These are phyloP conservation scores for Coniochaeta hoffmannii DNA, from an alignment of 2,329 filamentous ascomycete species.

Conservation along the genomic window DNA sequence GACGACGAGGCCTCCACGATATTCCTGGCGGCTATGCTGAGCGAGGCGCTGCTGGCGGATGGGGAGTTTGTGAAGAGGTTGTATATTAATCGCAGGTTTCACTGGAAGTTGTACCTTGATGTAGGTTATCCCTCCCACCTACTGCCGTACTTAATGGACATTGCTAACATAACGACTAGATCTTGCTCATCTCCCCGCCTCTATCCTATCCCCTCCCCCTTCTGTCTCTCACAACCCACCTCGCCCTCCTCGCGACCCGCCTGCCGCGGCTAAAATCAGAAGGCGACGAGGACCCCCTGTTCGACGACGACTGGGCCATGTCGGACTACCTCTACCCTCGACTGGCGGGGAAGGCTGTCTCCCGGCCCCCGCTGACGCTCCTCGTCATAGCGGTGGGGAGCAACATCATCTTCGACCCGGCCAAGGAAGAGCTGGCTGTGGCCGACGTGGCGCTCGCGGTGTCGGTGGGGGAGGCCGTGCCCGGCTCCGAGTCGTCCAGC, in stretches of 20 bases:
- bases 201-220: slow-evolving; percentile 89
- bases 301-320: slow-evolving; percentile 95
- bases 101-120: slow-evolving; percentile 95
- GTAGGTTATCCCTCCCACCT: slow-evolving; percentile 42
- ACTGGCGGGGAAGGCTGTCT: slow-evolving; percentile 20
- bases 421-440: slow-evolving; percentile 84
- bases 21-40: slow-evolving; percentile 81
- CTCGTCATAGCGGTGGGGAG: slow-evolving; percentile 80
- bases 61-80: slow-evolving; percentile 63
- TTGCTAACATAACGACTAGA: slow-evolving; percentile 40
- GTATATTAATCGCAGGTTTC: slow-evolving; percentile 84
- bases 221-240: slow-evolving; percentile 85
- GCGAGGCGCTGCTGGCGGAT: slow-evolving; percentile 73
- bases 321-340: slow-evolving; percentile 69
- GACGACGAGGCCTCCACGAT: slow-evolving; percentile 88
- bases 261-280: slow-evolving; percentile 82
- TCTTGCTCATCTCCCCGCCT: slow-evolving; percentile 86
- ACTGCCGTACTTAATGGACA: background rate
- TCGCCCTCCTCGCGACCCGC: slow-evolving; percentile 82
- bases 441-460: slow-evolving; percentile 85
- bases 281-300: slow-evolving; percentile 90
- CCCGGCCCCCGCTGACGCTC: slow-evolving; percentile 77
- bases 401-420: slow-evolving; percentile 92
- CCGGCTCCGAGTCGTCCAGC: background rate
- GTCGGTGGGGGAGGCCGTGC: slow-evolving; percentile 53